Conservation (phyloP, 2,329 filamentous ascomycete genomes). For the Ophiostoma triangulosporum region DNA sequence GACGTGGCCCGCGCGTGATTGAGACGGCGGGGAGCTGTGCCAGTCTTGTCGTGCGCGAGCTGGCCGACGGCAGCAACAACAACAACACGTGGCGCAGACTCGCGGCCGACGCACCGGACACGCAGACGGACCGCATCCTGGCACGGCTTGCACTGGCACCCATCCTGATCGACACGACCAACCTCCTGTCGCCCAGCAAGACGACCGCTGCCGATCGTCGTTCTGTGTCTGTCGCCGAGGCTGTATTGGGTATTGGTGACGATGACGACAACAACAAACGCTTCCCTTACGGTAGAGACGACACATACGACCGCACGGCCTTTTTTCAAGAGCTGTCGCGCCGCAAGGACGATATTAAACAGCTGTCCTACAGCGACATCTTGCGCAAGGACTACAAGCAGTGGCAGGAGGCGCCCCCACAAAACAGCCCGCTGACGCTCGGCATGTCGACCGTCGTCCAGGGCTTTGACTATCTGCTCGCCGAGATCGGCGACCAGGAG, state of each 20-base stretch:
- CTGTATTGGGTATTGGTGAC: constrained; percentile 13
- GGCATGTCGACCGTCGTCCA: constrained; percentile 57
- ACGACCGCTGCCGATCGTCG: constrained; percentile 47
- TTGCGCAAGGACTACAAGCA: constrained; percentile 77
- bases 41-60: constrained; percentile 53
- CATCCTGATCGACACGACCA: constrained; percentile 60
- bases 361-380: constrained; percentile 49
- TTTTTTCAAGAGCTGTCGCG: constrained; percentile 47
- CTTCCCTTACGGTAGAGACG: background rate
- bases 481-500: constrained; percentile 33
- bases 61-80: constrained; percentile 13
- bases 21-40: constrained; percentile 58
- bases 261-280: background rate
- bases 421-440: constrained; percentile 35
- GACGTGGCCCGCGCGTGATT: constrained; percentile 41
- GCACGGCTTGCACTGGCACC: constrained; percentile 56
- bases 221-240: constrained; percentile 46
- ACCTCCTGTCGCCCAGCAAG: constrained; percentile 49
- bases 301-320: constrained; percentile 33
- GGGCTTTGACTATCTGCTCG: constrained; percentile 43
- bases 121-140: constrained; percentile 25
- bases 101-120: constrained; percentile 27
- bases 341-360: constrained; percentile 55
- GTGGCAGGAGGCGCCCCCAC: constrained; percentile 37
- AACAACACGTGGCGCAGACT: constrained; percentile 38